These are phyloP conservation scores for Wickerhamiella brachini DNA, from an alignment of 805 yeast genomes.

Conservation along the genomic window DNA sequence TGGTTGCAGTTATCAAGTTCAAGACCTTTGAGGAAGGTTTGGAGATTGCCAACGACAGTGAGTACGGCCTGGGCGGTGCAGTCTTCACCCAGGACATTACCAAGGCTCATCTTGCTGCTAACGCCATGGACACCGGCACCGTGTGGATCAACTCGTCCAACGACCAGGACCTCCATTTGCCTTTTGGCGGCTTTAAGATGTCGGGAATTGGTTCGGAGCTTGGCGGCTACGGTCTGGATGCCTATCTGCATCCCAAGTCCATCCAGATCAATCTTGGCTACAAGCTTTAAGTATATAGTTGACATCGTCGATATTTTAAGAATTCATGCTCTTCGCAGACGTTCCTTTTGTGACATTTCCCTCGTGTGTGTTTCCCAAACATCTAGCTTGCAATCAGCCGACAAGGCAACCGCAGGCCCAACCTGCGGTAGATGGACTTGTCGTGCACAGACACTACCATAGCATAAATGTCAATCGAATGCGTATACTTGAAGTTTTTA, in stretches of 20 bases:
- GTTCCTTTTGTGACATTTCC: too few relatives aligned
- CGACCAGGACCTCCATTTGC: constrained; percentile 75
- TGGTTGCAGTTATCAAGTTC: constrained; percentile 55
- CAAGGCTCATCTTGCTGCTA: constrained; percentile 63
- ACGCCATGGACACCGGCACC: constrained; percentile 71
- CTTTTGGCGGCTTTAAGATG: constrained; percentile 86
- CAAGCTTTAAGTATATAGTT: constrained; percentile 12
- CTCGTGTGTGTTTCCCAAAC: too few relatives aligned
- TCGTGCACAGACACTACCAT: background rate
- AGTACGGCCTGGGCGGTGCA: constrained; percentile 66
- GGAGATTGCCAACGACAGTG: constrained; percentile 52
- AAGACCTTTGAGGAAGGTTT: constrained; percentile 54
- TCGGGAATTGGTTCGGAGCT: constrained; percentile 91
- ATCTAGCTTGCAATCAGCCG: background rate
- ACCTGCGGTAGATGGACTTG: background rate
- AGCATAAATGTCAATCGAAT: background rate
- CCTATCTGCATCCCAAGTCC: constrained; percentile 77
- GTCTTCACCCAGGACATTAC: constrained; percentile 64
- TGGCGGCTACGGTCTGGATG: constrained; percentile 76
- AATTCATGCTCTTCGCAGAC: too few relatives aligned
- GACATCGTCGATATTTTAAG: background rate
- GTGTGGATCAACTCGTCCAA: constrained; percentile 87
- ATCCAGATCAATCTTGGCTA: constrained; percentile 32
- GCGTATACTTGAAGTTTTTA: background rate
- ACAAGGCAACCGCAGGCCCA: background rate